phyloP scores from a whole-genome alignment of 345 rosid genomes.

The Psidium friedrichsthalianum region DNA sequence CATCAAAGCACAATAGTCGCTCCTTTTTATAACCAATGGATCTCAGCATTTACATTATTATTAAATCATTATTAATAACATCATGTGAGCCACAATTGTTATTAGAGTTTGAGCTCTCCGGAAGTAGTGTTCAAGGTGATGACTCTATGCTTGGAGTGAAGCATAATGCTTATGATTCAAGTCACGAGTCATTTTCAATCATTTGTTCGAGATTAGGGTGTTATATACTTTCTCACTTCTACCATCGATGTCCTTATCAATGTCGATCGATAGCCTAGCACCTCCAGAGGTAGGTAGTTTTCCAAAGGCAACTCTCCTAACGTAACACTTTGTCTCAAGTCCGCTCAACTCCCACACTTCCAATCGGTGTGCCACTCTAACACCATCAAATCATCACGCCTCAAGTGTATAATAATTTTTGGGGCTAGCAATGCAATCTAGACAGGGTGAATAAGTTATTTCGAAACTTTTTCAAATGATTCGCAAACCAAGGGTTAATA shows the following conservation, averaged over 20 bases:
- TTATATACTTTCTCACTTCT: background rate
- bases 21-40: too few species aligned
- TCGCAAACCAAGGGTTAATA: too few species aligned
- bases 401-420: too few species aligned
- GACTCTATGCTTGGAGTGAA: background rate
- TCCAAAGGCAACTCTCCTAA: background rate
- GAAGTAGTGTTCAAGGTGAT: background rate
- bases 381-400: background rate
- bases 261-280: background rate
- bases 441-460: too few species aligned
- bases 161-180: background rate
- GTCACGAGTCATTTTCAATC: background rate
- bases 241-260: background rate
- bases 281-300: background rate
- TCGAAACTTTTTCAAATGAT: too few species aligned
- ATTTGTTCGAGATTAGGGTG: background rate
- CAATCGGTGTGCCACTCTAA: background rate
- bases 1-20: too few species aligned
- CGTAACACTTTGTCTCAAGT: background rate
- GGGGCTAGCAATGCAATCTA: too few species aligned
- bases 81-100: too few species aligned
- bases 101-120: background rate
- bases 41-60: too few species aligned
- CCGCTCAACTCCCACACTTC: background rate
- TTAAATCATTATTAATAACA: too few species aligned